Evolutionary conservation across 495 filamentous ascomycete species (phyloP).

Genomic region (Hypoxylon lienhwacheense): DNA sequence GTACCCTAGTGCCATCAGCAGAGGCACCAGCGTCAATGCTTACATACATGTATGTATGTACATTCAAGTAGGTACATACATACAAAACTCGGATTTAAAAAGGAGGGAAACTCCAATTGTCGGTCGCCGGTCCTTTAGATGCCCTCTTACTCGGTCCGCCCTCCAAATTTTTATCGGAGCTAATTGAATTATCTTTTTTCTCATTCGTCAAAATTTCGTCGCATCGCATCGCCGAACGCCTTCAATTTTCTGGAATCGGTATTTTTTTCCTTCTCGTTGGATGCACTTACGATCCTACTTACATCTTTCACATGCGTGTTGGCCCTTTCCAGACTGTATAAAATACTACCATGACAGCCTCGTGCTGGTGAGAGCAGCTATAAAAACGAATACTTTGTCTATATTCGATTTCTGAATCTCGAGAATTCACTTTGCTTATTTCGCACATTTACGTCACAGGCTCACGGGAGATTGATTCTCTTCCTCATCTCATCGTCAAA

Average conservation of each 20-base stretch:
- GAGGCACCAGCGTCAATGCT: too few species aligned
- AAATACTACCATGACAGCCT: constrained; percentile 22
- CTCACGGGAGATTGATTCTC: neutral
- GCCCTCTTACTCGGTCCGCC: constrained; percentile 10
- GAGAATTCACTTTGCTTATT: neutral
- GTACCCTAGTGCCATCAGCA: too few species aligned
- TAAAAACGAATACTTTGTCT: neutral
- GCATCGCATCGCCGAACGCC: constrained; percentile 18
- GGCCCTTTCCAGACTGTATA: constrained; percentile 1
- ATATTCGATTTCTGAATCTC: neutral
- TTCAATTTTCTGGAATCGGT: constrained; percentile 12
- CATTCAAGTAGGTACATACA: neutral
- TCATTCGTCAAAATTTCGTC: constrained; percentile 20
- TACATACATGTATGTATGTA: too few species aligned
- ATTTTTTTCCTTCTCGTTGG: constrained; percentile 30
- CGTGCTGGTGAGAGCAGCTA: neutral
- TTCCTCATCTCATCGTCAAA: constrained; percentile 10
- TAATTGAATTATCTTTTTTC: constrained; percentile 24
- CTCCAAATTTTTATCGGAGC: constrained; percentile 29
- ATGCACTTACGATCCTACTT: constrained; percentile 21
- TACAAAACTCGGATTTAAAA: constrained; percentile 19
- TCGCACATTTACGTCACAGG: neutral
- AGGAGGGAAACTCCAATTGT: constrained; percentile 2
- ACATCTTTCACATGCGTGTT: constrained; percentile 14
- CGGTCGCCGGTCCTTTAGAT: constrained; percentile 18